Evolutionary conservation across 805 yeast species (phyloP).

Genomic region (Komagataella pastoris): DNA sequence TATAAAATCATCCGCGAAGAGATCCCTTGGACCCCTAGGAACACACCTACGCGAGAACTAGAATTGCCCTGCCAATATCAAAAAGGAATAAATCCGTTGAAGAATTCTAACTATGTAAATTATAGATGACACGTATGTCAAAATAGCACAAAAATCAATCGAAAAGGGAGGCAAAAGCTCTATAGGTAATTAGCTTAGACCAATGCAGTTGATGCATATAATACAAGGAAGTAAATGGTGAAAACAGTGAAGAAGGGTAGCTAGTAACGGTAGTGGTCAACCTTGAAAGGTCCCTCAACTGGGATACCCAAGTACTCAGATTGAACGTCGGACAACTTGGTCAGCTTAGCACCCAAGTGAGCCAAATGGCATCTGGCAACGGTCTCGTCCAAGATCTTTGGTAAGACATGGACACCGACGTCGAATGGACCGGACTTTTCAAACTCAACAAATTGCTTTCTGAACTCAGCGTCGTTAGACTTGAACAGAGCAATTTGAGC

Average conservation of each 20-base stretch:
- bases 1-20: too few species aligned
- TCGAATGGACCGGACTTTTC: slow-evolving; percentile 84
- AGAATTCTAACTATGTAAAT: neutral
- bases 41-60: neutral
- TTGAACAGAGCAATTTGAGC: slow-evolving; percentile 98
- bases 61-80: neutral
- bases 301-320: slow-evolving; percentile 92
- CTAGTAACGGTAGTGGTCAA: slow-evolving; percentile 96
- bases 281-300: slow-evolving; percentile 91
- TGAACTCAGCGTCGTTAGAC: slow-evolving; percentile 70
- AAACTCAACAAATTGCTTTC: slow-evolving; percentile 74
- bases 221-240: slow-evolving; percentile 1
- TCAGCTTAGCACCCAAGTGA: slow-evolving; percentile 84
- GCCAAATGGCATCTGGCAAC: slow-evolving; percentile 94
- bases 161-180: neutral
- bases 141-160: neutral
- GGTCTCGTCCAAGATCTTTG: slow-evolving; percentile 97
- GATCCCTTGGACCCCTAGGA: too few species aligned
- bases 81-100: neutral
- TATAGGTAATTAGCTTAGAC: neutral
- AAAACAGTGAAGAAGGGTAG: slow-evolving; percentile 1
- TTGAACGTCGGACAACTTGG: slow-evolving; percentile 66
- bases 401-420: slow-evolving; percentile 89
- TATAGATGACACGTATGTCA: neutral
- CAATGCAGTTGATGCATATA: slow-evolving; percentile 8